Percentiles rank a stretch among this genome's conserved stretches.
phyloP scores from a whole-genome alignment of 176 grass and related monocot genomes.

The Eragrostis curvula region DNA sequence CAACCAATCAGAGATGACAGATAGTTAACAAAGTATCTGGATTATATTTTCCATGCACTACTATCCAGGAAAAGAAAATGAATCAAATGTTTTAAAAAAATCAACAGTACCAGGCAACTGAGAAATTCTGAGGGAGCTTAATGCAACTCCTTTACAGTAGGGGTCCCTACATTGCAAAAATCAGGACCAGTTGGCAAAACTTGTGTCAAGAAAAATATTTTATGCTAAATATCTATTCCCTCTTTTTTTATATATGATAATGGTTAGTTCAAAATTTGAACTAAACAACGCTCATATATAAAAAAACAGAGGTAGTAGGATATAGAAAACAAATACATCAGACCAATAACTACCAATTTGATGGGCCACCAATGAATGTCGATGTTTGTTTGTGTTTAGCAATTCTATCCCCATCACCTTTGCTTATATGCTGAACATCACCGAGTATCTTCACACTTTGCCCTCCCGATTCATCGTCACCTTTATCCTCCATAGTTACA shows the following conservation, averaged over 20 bases:
- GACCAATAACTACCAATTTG: slow-evolving; percentile 74
- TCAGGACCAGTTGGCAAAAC: slow-evolving; percentile 43
- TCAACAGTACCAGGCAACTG: slow-evolving; percentile 51
- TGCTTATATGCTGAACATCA: slow-evolving; percentile 52
- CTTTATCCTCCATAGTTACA: slow-evolving; percentile 55
- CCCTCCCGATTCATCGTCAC: slow-evolving; percentile 26
- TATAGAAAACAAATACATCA: slow-evolving; percentile 25
- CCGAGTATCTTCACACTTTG: slow-evolving; percentile 19
- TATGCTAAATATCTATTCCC: slow-evolving; percentile 24
- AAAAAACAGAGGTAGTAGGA: not conserved
- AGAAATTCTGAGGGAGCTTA: slow-evolving; percentile 63
- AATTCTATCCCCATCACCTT: slow-evolving; percentile 49
- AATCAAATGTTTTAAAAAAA: slow-evolving; percentile 37
- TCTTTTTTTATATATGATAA: no score
- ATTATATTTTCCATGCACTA: slow-evolving; percentile 12
- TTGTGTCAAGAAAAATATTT: slow-evolving; percentile 35
- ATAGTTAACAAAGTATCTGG: not conserved
- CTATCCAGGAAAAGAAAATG: not conserved
- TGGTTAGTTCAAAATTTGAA: no score
- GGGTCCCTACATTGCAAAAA: slow-evolving; percentile 81
- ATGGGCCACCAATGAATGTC: slow-evolving; percentile 59
- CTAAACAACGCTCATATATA: no score
- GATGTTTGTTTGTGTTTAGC: slow-evolving; percentile 54
- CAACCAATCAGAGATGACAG: not conserved
- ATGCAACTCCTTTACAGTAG: slow-evolving; percentile 74